Evolutionary conservation across 108 stramenopile genomes (phyloP), one percentile per base, ranked within the genome.

Genomic region (Cyclotella kingstonii): DNA sequence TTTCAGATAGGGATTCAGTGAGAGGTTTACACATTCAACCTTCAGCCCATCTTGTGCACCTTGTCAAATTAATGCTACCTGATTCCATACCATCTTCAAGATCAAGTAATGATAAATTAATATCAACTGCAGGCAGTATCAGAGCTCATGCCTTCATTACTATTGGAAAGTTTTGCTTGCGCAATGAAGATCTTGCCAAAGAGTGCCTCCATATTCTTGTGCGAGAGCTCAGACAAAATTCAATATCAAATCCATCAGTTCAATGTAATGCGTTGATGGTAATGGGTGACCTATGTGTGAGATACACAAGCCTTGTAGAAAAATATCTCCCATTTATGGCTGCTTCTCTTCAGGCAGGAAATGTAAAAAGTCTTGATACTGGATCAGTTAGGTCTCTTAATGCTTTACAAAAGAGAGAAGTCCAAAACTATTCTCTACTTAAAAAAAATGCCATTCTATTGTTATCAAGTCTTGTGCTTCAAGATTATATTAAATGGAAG

Each of bases 401-500:
- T 50, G 45, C 73, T 45, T 43, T 48, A 21, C 23, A 46, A 26
- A 64, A 27, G 30, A 45, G 35, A 25, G 34, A 57, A 35, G 19
- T 29, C 15, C 30, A 58, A 31, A 26, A 38, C 34, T 50, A 63
- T 49, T 43, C 77, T 29, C 49, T 93, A 14, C 84, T 95, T 23
- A 84, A 96, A 25, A 90, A 93, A 58, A 88, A 96, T 46, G 95
- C 96, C 21, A 63, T 98, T 8, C 45, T 95, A 36, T 63, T 97
- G 6, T 68, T 98, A 27, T 87, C 88, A 9, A 87, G 82, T 44
- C 63, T 98, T 26, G 38, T 98, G 17, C 59, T 95, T 14, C 96
- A 98, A 76, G 97, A 98, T 70, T 96, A 93, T 77, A 80, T 98
- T 54, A 98, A 98, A 62, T 96, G 94, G 94, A 73, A 92, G 61